Evolutionary conservation across 208 protist species (phyloP), one percentile per base, ranked within the genome.

Genomic region (Strigomonas culicis): DNA sequence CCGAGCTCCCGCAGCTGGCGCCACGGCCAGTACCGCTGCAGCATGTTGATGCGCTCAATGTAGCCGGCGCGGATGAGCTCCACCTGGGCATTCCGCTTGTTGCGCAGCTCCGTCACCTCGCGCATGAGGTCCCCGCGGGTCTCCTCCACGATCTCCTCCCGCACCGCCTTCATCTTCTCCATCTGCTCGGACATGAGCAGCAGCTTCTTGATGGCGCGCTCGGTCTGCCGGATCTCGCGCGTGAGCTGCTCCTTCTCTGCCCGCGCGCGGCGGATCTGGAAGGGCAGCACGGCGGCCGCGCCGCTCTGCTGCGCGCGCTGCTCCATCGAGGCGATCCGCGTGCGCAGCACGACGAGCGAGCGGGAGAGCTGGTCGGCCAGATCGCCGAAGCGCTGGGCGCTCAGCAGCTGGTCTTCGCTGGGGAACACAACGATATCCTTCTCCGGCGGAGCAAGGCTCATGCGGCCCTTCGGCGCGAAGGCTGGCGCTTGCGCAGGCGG

Each of bases 21-120:
- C 86, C 89, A 95, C 11, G 86, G 83, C 86, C 89, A 95, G 64
- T 95, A 95, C 2, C 83, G 85, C 41, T 89, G 79, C 39, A 95
- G 72, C 59, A 95, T 71, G 47, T 80, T 86, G 28, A 95, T 88
- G 43, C 89, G 86, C 25, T 84, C 69, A 0, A 86, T 76, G 65
- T 77, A 93, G 21, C 84, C 80, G 8, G 75, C 72, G 24, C 75
- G 89, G 39, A 95, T 88, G n/a, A 51, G 36, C 24, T 69, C 71
- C 11, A 59, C 46, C 63, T 90, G 90, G 4, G 41, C 51, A 7
- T 67, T 50, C 11, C 75, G 41, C 62, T 84, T 49, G 11, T 55
- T 36, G 36, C 63, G 31, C 39, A 93, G 72, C 24, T 63, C 41
- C 11, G 63, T 70, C 21, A 92, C 81, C 66, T 92, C 86, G 19